These are phyloP conservation scores for Xanthoconium stramineum DNA, from an alignment of 768 basidiomycete species.

Conservation along the genomic window DNA sequence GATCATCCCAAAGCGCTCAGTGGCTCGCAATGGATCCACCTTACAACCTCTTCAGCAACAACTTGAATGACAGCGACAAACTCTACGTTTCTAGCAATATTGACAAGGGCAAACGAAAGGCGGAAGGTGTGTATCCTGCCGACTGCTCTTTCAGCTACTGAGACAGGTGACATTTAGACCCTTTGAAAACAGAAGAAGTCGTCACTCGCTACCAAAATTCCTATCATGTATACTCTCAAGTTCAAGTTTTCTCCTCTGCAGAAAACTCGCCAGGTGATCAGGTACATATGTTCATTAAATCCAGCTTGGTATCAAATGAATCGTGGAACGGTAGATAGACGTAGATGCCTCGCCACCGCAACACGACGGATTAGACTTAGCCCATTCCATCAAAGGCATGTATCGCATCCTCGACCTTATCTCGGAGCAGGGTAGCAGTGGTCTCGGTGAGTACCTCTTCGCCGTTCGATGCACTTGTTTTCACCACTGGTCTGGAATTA, in stretches of 20 bases:
- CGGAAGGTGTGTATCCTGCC: conserved; percentile 7
- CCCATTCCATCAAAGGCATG: conserved; percentile 39
- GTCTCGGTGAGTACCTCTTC: conserved; percentile 39
- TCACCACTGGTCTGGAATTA: conserved; percentile 16
- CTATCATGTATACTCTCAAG: background rate
- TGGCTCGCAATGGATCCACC: conserved; percentile 10
- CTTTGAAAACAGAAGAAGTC: background rate
- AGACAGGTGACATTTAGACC: conserved; percentile 1
- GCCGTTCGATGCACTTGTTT: background rate
- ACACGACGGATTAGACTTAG: conserved; percentile 20
- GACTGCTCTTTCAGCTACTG: background rate
- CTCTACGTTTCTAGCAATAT: background rate
- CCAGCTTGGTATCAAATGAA: background rate
- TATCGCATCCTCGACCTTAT: conserved; percentile 54
- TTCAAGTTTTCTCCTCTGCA: background rate
- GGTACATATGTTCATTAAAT: conserved; percentile 36
- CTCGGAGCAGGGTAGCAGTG: conserved; percentile 47
- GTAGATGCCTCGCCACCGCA: conserved; percentile 2
- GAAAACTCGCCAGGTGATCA: background rate
- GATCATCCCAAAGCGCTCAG: background rate
- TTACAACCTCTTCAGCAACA: conserved; percentile 35
- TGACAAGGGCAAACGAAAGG: conserved; percentile 23
- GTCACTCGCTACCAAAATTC: background rate
- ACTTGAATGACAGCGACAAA: background rate
- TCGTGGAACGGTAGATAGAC: conserved; percentile 19